Evolutionary conservation across 225 moss, liverwort and hornwort species (phyloP).

Genomic region (Pseudisothecium myosuroides): DNA sequence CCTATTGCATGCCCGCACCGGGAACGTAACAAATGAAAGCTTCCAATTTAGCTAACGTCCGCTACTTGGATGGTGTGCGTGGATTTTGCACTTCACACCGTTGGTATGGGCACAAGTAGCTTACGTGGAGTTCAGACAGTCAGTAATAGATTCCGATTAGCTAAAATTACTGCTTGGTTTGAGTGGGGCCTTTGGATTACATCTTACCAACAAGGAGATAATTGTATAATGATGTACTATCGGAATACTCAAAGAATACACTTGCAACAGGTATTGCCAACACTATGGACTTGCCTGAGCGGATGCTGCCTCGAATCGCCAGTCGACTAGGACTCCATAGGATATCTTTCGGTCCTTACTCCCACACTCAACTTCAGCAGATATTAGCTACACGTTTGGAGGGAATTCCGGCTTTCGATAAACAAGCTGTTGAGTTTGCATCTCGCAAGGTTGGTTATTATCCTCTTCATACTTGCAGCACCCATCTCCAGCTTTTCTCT

Average conservation of each 20-base stretch:
- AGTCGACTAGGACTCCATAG: conserved; percentile 92
- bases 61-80: not conserved
- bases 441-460: conserved; percentile 69
- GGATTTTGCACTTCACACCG: not conserved
- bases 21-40: not conserved
- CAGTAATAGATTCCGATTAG: not conserved
- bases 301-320: conserved; percentile 85
- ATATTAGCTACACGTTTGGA: conserved; percentile 78
- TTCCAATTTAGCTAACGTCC: not conserved
- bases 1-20: not conserved
- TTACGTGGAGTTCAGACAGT: not conserved
- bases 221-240: not conserved
- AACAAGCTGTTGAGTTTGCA: conserved; percentile 92
- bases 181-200: not conserved
- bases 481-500: not conserved
- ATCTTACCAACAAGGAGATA: not conserved
- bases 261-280: conserved; percentile 79
- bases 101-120: not conserved
- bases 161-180: not conserved
- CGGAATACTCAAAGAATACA: not conserved
- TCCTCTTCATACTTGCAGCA: not conserved
- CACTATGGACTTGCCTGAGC: conserved; percentile 98
- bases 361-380: conserved; percentile 86
- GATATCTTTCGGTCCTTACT: conserved; percentile 85
- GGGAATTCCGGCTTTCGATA: conserved; percentile 80